phyloP scores from a whole-genome alignment of 345 rosid species.

The Psidium guajava region DNA sequence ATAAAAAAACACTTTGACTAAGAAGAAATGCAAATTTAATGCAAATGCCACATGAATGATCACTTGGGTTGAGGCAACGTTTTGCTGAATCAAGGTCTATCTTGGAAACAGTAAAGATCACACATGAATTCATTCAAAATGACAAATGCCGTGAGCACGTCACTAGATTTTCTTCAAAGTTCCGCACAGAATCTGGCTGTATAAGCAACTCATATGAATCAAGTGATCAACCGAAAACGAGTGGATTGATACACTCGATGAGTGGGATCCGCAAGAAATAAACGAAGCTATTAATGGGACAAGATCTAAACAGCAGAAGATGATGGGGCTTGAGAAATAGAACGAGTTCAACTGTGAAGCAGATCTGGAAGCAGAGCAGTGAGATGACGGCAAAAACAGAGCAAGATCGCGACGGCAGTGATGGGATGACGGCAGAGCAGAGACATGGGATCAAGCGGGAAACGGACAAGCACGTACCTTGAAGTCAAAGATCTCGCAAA shows the following conservation, averaged over 20 bases:
- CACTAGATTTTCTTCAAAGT: no score
- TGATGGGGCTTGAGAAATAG: not conserved
- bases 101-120: not conserved
- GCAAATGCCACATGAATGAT: not conserved
- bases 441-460: not conserved
- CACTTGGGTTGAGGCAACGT: not conserved
- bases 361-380: not conserved
- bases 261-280: not conserved
- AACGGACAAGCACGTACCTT: not conserved
- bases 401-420: not conserved
- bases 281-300: not conserved
- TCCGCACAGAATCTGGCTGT: not conserved
- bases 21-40: not conserved
- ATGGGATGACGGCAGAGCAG: not conserved
- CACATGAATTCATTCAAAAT: not conserved
- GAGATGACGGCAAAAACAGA: not conserved
- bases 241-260: not conserved
- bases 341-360: not conserved
- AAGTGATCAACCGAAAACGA: not conserved
- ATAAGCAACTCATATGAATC: not conserved
- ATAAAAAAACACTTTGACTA: not conserved
- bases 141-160: no score
- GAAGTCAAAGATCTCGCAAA: not conserved
- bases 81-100: not conserved
- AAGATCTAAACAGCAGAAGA: not conserved